Conservation (phyloP, 371 early-diverging fungal species). For the Haplosporangium sp. region DNA sequence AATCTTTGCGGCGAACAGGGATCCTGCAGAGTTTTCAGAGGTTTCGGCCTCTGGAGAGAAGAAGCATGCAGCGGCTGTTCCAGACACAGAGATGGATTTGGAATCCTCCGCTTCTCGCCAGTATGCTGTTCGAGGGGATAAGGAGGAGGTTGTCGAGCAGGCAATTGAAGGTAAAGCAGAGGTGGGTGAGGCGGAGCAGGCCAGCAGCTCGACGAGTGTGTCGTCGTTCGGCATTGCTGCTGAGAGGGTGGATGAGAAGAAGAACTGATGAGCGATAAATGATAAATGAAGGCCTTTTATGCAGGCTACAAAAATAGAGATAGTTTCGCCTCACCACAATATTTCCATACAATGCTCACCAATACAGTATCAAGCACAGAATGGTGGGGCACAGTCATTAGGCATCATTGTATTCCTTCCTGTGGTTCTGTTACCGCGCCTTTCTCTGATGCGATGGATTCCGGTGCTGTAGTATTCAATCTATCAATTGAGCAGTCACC, state of each 20-base stretch:
- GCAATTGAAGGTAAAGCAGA: neutral
- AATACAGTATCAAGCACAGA: no score
- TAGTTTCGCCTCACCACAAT: no score
- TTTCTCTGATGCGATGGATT: no score
- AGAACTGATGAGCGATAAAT: neutral
- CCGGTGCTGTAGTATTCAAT: no score
- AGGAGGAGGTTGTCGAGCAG: slow-evolving; percentile 3
- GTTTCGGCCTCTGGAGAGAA: neutral
- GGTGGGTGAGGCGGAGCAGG: neutral
- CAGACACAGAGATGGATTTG: neutral
- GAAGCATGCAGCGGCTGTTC: neutral
- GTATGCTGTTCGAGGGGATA: neutral
- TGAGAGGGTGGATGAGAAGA: neutral
- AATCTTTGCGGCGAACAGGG: slow-evolving; percentile 19
- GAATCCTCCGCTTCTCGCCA: no score
- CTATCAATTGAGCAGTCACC: no score
- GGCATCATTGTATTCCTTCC: no score
- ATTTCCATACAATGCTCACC: no score
- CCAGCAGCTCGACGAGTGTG: neutral
- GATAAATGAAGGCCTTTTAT: neutral
- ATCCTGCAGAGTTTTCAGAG: slow-evolving; percentile 16
- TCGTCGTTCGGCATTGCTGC: neutral
- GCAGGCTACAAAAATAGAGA: neutral
- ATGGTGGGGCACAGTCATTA: no score
- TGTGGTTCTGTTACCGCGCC: no score